Evolutionary conservation across 106 monocot species (phyloP), one percentile per base, ranked within the genome.

Genomic region (Dioscorea dumetorum): DNA sequence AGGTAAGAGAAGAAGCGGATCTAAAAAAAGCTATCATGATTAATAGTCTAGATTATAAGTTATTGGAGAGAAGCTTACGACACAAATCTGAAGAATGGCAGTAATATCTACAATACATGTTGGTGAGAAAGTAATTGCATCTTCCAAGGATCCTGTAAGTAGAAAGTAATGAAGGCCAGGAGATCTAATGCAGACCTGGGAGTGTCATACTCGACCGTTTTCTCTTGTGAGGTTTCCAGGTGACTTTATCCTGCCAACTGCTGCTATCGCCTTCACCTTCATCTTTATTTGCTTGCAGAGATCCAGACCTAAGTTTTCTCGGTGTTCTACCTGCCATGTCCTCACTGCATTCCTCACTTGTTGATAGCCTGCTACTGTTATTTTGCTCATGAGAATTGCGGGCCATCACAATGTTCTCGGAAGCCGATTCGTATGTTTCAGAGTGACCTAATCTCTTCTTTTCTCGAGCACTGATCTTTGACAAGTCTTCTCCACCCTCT

Each of bases 181-280:
- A 54, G 18, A 54, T 28, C 85, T 4, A 72, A 80, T 33, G 79
- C 70, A 33, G 80, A 73, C 58, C 51, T 61, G 14, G 68, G 56
- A 24, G 57, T 18, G 20, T 53, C 67, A 79, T 86, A 76, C 79
- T 73, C 0, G 97, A 87, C 4, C 97, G 86, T 74, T 87, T 99
- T 56, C 84, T 80, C 73, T 85, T 92, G 68, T 87, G 92, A 1
- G 84, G 74, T 58, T 33, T 86, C 97, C 92, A 99, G 28, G 89
- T 80, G 23, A 88, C 66, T 51, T 82, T 78, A n/a, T 71, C 85
- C 4, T 70, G 67, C 86, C 86, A 87, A 11, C 59, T 78, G 54
- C 75, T 77, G 48, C 69, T 73, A 22, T 69, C 74, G 16, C 64
- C 82, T 63, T 85, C 85, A n/a, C 63, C 73, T 61, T 83, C 82